Base-by-base conservation (phyloP, 2,329 filamentous ascomycete species). In the Pseudocercospora eumusae region DNA sequence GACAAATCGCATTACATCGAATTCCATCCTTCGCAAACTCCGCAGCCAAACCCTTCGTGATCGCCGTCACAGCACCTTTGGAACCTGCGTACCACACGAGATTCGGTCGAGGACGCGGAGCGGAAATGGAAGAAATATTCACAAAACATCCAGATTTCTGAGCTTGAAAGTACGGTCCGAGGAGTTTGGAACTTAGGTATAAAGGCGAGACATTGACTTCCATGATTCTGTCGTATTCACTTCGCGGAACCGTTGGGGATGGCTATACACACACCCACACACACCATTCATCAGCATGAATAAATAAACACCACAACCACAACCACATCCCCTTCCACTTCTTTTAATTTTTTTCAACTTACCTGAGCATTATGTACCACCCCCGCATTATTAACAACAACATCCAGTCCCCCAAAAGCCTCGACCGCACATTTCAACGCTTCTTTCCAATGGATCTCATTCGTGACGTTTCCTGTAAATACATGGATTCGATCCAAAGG, bases 191-290 rank as follows among this genome's bases (percentile, higher is more conserved):
- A 42, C 65, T 69, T 45, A 71, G 69, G 61, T 74, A 75, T 33
- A 75, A 68, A 21, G 71, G 70, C 28, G 70, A 69, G 59, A 74
- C 67, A 56, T 75, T 75, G 61, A 73, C 70, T 9, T 65, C 61
- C 66, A 75, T 72, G 57, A 75, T 70, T 44, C 70, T 70, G 59
- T 75, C 67, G 50, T 69, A 75, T 63, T 75, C 73, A 4, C 63
- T 62, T 40, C 69, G 64, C 1, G 73, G 70, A 1, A 75, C 74
- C 11, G 67, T 62, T 7, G 62, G 54, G 1, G 67, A 69, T 1
- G 70, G 68, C 68, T 75, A 42, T 28, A 25, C 5, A n/a, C n/a
- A n/a, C n/a, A n/a, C n/a, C n/a, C n/a, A n/a, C n/a, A n/a, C n/a
- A n/a, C n/a, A n/a, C n/a, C n/a, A n/a, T 13, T 47, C 15, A 10